Base-by-base conservation (phyloP, 805 yeast species). In the Cyberlindnera mrakii region DNA sequence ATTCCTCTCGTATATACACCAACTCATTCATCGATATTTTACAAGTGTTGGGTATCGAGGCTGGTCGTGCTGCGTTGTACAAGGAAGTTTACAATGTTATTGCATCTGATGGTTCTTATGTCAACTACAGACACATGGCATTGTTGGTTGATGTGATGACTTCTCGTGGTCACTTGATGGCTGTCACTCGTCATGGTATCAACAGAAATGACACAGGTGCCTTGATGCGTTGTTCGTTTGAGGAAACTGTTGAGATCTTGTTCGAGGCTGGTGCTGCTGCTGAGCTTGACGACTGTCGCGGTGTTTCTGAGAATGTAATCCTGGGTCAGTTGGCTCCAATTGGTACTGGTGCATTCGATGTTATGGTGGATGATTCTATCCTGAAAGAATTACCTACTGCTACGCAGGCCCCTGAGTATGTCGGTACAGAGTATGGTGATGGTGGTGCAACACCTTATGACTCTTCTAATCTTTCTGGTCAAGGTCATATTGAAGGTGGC, bases 61-160 rank as follows among this genome's bases (percentile, higher is more conserved):
- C 99, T 35, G 95, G 98, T 19, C 82, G 99, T 66, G 78, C 90
- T 42, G 96, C 98, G 1, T 72, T 93, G 56, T 93, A 83, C 74
- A 85, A 82, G 63, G 99, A 93, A 71, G 89, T 93, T 58, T 80
- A 86, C 68, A 93, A 93, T 60, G 99, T 93, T 56, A 89, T 93
- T 76, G 96, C 98, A 4, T 93, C 95, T 59, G 99, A 93, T 76
- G 99, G 99, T 85, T 90, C 99, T 32, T 93, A 93, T 59, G 99
- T 93, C 49, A 93, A 93, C 68, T 93, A 93, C 70, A 83, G 99
- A 70, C 99, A 93, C 60, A 84, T 93, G 93, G 97, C 99, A 5
- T 72, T 93, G 57, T 75, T 93, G 57, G 98, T 93, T 46, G 99
- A 93, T 71, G 95, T 90, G 32, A 93, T 93, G 99, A 93, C 99